Evolutionary conservation across 2,329 filamentous ascomycete genomes (phyloP).

Genomic region (Ceratocystis alfenasii): DNA sequence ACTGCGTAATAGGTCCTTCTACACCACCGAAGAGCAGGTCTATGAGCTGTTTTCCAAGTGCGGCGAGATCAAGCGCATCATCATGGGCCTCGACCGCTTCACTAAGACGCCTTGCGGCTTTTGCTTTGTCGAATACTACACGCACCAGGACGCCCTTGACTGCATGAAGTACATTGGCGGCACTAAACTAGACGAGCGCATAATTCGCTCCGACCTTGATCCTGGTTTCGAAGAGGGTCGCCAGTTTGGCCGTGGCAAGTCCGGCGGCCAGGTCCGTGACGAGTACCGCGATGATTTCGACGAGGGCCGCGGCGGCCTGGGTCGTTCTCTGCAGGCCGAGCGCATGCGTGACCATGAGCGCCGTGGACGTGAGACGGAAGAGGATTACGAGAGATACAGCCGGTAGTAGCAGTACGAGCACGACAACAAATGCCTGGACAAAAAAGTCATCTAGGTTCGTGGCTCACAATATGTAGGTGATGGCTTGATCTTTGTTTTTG

Average conservation of each 20-base stretch:
- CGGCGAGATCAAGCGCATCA: constrained; percentile 92
- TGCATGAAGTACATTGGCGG: constrained; percentile 98
- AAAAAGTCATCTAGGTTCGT: not conserved
- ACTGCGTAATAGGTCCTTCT: constrained; percentile 58
- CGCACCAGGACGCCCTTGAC: constrained; percentile 88
- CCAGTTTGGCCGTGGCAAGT: constrained; percentile 92
- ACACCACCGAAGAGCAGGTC: constrained; percentile 97
- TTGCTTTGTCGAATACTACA: constrained; percentile 99
- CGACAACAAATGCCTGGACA: not conserved
- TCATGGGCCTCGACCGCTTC: constrained; percentile 96
- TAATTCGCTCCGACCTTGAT: constrained; percentile 90
- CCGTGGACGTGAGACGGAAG: constrained; percentile 27
- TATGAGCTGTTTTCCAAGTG: constrained; percentile 94
- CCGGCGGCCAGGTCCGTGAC: constrained; percentile 89
- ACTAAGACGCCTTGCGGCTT: constrained; percentile 97
- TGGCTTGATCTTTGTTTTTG: constrained; percentile 15
- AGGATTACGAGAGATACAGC: constrained; percentile 30
- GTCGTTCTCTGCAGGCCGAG: constrained; percentile 58
- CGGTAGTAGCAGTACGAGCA: not conserved
- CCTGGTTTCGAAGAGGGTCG: constrained; percentile 92
- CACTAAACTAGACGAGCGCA: constrained; percentile 92
- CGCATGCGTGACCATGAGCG: constrained; percentile 31
- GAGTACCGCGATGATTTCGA: constrained; percentile 97
- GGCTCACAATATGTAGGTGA: constrained; percentile 11
- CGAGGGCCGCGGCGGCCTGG: constrained; percentile 81